These are phyloP conservation scores for Myxozyma neglecta DNA, from an alignment of 805 yeast genomes.

Conservation along the genomic window DNA sequence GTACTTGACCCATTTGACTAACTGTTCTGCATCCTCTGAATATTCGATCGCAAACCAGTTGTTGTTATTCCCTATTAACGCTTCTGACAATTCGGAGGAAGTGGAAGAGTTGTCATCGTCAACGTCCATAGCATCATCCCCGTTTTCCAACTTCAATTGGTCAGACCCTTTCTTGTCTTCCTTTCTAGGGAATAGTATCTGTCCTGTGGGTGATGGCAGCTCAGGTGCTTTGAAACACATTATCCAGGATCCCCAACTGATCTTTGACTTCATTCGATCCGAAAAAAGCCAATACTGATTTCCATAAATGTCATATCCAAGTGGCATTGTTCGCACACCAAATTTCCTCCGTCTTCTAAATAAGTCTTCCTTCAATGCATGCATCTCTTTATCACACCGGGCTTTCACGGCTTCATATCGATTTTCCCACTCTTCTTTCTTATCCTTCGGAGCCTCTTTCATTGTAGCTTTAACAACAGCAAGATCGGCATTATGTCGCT, in stretches of 20 bases:
- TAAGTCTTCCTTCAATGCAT: conserved; percentile 36
- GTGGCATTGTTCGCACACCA: conserved; percentile 39
- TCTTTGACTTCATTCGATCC: conserved; percentile 36
- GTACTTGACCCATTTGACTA: conserved; percentile 22
- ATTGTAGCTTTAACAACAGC: conserved; percentile 32
- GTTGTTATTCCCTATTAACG: conserved; percentile 24
- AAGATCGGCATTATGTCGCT: conserved; percentile 33
- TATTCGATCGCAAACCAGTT: conserved; percentile 28
- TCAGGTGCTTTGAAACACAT: conserved; percentile 32
- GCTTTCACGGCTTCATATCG: conserved; percentile 36
- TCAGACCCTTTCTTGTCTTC: conserved; percentile 1
- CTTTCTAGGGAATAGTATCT: conserved; percentile 20
- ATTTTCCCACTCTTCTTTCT: conserved; percentile 34
- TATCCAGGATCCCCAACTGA: conserved; percentile 42
- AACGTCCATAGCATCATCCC: not conserved
- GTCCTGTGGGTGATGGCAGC: conserved; percentile 30
- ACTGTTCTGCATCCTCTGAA: conserved; percentile 25
- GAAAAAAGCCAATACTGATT: conserved; percentile 43
- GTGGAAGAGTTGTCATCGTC: conserved; percentile 7
- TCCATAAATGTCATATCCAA: conserved; percentile 40
- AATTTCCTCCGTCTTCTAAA: conserved; percentile 37
- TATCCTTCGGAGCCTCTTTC: conserved; percentile 28
- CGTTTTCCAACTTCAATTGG: not conserved
- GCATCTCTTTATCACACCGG: conserved; percentile 34
- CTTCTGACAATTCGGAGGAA: conserved; percentile 20